A percentile compares a stretch with the other conserved stretches of the same genome.
Evolutionary conservation across 495 filamentous ascomycete species (phyloP).

Genomic region (Cercophora scortea): DNA sequence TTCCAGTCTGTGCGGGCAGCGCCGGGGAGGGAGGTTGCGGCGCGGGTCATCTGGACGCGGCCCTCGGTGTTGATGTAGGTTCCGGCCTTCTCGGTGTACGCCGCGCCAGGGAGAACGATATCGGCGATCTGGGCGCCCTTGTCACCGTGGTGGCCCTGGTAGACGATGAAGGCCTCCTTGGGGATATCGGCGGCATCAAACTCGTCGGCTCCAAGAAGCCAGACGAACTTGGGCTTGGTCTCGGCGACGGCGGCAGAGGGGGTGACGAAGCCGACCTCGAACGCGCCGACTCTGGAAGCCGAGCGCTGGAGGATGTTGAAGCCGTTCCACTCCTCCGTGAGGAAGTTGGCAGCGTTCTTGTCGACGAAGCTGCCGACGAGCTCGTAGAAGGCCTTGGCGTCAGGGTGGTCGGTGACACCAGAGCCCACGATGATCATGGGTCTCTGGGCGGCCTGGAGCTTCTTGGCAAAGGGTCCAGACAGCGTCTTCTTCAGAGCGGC

Average conservation of each 20-base stretch:
- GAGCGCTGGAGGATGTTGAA: slow-evolving; percentile 93
- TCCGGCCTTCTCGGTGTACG: slow-evolving; percentile 95
- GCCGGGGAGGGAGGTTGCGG: slow-evolving; percentile 76
- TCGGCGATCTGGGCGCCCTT: slow-evolving; percentile 86
- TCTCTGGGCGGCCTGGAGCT: slow-evolving; percentile 74
- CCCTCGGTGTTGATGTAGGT: slow-evolving; percentile 98
- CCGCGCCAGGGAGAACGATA: slow-evolving; percentile 85
- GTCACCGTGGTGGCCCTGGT: slow-evolving; percentile 98
- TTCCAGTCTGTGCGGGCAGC: slow-evolving; percentile 96
- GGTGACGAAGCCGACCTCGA: slow-evolving; percentile 87
- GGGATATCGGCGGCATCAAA: slow-evolving; percentile 72
- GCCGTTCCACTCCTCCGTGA: slow-evolving; percentile 87
- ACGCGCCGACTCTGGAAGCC: slow-evolving; percentile 85
- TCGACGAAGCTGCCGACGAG: slow-evolving; percentile 81
- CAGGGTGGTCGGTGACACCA: slow-evolving; percentile 77
- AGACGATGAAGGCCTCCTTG: slow-evolving; percentile 90
- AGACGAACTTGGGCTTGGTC: slow-evolving; percentile 86
- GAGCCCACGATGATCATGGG: slow-evolving; percentile 96
- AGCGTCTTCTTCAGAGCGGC: slow-evolving; percentile 75
- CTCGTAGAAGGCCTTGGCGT: slow-evolving; percentile 90
- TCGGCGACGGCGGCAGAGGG: slow-evolving; percentile 70
- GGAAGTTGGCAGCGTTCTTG: slow-evolving; percentile 82
- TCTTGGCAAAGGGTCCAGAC: slow-evolving; percentile 82
- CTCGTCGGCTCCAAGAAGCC: slow-evolving; percentile 95
- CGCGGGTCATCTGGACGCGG: slow-evolving; percentile 83